These are phyloP conservation scores for Globisporangium okanoganense DNA, from an alignment of 352 stramenopile species.

Conservation along the genomic window DNA sequence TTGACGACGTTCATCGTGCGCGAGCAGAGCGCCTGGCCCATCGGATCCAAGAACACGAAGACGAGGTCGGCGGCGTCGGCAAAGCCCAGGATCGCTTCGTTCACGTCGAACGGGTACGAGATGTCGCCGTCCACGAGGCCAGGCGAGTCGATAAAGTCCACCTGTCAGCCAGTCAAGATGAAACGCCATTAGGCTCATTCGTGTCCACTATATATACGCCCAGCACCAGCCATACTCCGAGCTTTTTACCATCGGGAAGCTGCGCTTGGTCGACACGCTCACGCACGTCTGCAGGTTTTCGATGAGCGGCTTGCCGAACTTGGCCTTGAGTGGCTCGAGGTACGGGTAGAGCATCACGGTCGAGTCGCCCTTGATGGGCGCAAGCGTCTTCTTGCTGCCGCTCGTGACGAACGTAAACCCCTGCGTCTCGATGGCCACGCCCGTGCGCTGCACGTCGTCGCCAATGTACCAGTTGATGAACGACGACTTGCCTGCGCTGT, in stretches of 20 bases:
- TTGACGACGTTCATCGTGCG: conserved; percentile 74
- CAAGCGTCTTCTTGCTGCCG: conserved; percentile 46
- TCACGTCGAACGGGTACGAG: conserved; percentile 66
- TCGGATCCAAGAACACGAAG: conserved; percentile 67
- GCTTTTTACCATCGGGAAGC: conserved; percentile 46
- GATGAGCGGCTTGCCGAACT: conserved; percentile 55
- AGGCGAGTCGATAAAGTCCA: conserved; percentile 74
- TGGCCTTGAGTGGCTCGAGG: conserved; percentile 40
- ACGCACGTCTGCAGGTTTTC: conserved; percentile 62
- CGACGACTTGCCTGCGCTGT: conserved; percentile 68
- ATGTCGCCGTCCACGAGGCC: conserved; percentile 67
- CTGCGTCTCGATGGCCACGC: conserved; percentile 63
- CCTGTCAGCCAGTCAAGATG: conserved; percentile 9
- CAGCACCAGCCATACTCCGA: not conserved
- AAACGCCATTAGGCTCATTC: not conserved
- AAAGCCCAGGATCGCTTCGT: conserved; percentile 51
- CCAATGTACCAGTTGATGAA: conserved; percentile 75
- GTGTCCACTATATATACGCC: not conserved
- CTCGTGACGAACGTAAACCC: conserved; percentile 66
- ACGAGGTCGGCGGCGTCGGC: conserved; percentile 55
- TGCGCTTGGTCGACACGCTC: conserved; percentile 43
- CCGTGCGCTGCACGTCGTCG: conserved; percentile 55
- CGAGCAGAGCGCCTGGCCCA: conserved; percentile 58
- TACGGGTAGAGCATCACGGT: conserved; percentile 59
- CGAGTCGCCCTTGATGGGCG: conserved; percentile 61